These are phyloP conservation scores for Gyrodon lividus DNA, from an alignment of 768 basidiomycete genomes.

Conservation along the genomic window DNA sequence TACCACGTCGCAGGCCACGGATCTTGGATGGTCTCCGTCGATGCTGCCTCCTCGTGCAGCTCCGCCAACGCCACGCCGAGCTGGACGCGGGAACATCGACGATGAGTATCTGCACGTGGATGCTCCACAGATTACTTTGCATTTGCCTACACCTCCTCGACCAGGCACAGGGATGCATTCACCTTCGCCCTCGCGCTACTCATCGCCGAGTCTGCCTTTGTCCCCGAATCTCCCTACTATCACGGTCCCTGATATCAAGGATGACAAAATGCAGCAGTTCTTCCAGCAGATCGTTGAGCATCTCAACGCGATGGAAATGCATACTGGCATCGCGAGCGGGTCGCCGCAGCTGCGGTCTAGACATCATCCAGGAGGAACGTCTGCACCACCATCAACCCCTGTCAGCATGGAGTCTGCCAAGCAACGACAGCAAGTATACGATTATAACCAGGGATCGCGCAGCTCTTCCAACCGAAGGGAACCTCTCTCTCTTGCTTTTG, in stretches of 20 bases:
- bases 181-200: conserved; percentile 25
- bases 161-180: conserved; percentile 15
- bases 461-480: conserved; percentile 31
- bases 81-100: conserved; percentile 33
- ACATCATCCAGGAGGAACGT: background rate
- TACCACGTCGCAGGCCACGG: conserved; percentile 24
- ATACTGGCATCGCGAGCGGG: conserved; percentile 32
- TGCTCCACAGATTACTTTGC: conserved; percentile 25
- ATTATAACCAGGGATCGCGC: background rate
- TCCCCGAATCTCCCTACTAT: conserved; percentile 46
- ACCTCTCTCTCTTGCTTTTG: conserved; percentile 29
- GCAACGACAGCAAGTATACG: conserved; percentile 11
- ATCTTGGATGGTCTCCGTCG: conserved; percentile 32
- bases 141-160: conserved; percentile 27
- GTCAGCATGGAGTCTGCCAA: conserved; percentile 21
- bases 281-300: conserved; percentile 84
- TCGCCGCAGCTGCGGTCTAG: conserved; percentile 15
- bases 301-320: conserved; percentile 68
- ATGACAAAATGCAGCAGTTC: conserved; percentile 78
- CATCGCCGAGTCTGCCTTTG: conserved; percentile 28
- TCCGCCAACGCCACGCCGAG: conserved; percentile 64
- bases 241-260: conserved; percentile 67
- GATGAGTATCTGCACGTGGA: conserved; percentile 15
- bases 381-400: conserved; percentile 12
- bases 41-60: conserved; percentile 52